These are phyloP conservation scores for Diaporthe humulicola DNA, from an alignment of 2,329 filamentous ascomycete species.

Conservation along the genomic window DNA sequence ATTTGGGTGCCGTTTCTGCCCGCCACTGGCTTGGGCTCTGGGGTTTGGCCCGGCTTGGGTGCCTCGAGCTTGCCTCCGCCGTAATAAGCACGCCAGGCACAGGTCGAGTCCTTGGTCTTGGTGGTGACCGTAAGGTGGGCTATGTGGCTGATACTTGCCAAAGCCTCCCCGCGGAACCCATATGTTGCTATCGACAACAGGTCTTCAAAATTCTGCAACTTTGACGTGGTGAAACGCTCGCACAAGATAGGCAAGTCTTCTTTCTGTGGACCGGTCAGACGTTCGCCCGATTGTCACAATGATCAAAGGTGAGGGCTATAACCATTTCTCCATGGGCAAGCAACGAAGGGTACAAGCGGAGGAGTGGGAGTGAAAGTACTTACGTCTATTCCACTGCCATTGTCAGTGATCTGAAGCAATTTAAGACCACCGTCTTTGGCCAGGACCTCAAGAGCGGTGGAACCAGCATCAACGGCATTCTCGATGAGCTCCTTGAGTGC, in stretches of 20 bases:
- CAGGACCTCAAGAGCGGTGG: constrained; percentile 89
- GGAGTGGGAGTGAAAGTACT: constrained; percentile 46
- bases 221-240: constrained; percentile 96
- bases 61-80: constrained; percentile 84
- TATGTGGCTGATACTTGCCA: constrained; percentile 98
- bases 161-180: constrained; percentile 95
- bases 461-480: constrained; percentile 97
- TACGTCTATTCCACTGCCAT: constrained; percentile 95
- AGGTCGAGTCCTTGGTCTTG: constrained; percentile 87
- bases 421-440: constrained; percentile 97
- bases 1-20: constrained; percentile 94
- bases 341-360: neutral
- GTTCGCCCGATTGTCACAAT: neutral
- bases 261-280: constrained; percentile 67
- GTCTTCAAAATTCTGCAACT: constrained; percentile 94
- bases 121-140: constrained; percentile 96
- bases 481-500: constrained; percentile 97
- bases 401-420: constrained; percentile 95
- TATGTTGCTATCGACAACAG: constrained; percentile 92
- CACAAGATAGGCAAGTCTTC: constrained; percentile 93
- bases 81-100: constrained; percentile 93
- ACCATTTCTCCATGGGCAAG: neutral
- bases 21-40: constrained; percentile 89
- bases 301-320: neutral
- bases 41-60: constrained; percentile 86